Base-by-base conservation (phyloP, 305 asterid species). In the Plantago coronopus region DNA sequence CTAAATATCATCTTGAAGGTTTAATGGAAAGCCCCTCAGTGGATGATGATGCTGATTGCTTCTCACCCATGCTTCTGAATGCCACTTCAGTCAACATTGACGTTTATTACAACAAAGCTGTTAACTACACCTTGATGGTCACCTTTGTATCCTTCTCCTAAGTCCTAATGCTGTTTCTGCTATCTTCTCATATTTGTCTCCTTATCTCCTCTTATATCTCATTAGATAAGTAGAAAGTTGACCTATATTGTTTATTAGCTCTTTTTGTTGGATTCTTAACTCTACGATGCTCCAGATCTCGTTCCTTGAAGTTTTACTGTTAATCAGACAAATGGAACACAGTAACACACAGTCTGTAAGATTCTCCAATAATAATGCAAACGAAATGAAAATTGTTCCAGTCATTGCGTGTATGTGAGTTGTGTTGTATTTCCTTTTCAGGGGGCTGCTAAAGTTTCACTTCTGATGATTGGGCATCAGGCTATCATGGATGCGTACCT, bases 361-460 rank as follows among this genome's bases (percentile, higher is more conserved):
- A 61, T 64, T 62, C 45, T 47, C 29, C 56, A 18, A 59, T 54
- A 27, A 34, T 43, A 25, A 18, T 18, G 23, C 47, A 65, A 45
- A 34, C 64, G 31, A 67, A 53, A 48, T 27, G 51, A 59, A 47
- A 57, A 14, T 7, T 18, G 22, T 23, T 54, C 48, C 62, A 44
- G 55, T 61, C 18, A 45, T 31, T 37, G 46, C 46, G 7, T 18
- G 57, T 61, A 57, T 57, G 48, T 59, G 37, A 61, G 27, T 58
- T 57, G 25, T 16, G 50, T 23, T 38, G 42, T 31, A 53, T 42
- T 17, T 61, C 64, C 48, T 61, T 61, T n/a, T 13, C 65, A 94
- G 99, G 99, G 99, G 45, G 90, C 99, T 78, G 95, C 99, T 59
- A 94, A 94, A 84, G 99, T 94, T 72, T 94, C 99, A n/a, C 81